These are phyloP conservation scores for Alisma plantagoaquatica DNA, from an alignment of 106 monocot species.

Conservation along the genomic window DNA sequence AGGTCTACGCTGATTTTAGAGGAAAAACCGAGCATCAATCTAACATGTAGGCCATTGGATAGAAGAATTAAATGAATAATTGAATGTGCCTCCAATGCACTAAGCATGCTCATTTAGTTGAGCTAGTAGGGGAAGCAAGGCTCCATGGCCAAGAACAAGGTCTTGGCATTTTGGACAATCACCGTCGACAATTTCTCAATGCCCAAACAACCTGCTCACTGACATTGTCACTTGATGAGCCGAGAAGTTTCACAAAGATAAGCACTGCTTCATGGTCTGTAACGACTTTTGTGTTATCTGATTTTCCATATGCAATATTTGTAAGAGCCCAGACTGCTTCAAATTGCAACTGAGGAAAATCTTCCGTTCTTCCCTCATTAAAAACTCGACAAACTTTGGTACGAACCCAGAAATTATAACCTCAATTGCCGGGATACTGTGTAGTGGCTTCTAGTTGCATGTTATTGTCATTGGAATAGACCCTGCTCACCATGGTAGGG, in stretches of 20 bases:
- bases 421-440: conserved; percentile 37
- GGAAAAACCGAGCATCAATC: no score
- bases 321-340: conserved; percentile 76
- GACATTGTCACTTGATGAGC: conserved; percentile 51
- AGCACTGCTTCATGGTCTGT: conserved; percentile 67
- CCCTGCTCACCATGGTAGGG: conserved; percentile 24
- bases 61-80: no score
- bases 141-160: conserved; percentile 49
- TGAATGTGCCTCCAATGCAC: no score
- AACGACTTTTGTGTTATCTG: conserved; percentile 64
- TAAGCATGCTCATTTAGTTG: conserved; percentile 59
- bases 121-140: conserved; percentile 38
- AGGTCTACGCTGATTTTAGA: no score
- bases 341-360: conserved; percentile 33
- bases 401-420: conserved; percentile 21
- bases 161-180: conserved; percentile 63
- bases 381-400: conserved; percentile 15
- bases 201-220: conserved; percentile 76
- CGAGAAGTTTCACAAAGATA: conserved; percentile 58
- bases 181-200: conserved; percentile 61
- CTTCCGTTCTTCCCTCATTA: conserved; percentile 29
- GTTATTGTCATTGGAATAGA: conserved; percentile 25
- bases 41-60: no score
- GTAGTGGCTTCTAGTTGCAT: conserved; percentile 27
- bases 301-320: conserved; percentile 65